Base-by-base conservation (phyloP, 23 red algal species). In the Agarophyton chilense region DNA sequence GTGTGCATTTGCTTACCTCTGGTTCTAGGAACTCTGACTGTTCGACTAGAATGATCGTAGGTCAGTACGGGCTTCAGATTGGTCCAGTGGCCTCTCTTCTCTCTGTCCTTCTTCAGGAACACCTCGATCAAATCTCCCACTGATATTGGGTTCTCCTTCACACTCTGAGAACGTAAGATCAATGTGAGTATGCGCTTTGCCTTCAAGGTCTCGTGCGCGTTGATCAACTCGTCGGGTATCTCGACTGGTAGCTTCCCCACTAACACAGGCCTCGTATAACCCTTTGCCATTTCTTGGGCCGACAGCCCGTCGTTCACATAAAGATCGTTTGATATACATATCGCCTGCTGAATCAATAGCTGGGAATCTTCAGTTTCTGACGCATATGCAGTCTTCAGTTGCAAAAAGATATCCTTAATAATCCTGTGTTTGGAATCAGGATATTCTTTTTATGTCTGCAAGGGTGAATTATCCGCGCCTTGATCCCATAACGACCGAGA, bases 361-460 rank as follows among this genome's bases (percentile, higher is more conserved):
- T n/a, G n/a, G n/a, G n/a, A n/a, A n/a, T 39, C 29, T 35, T 38
- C 13, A n/a, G n/a, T 67, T 67, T 61, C n/a, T n/a, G 19, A 31
- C n/a, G 19, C 19, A 7, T 61, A 6, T 61, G 56, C 68, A 12
- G 10, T 39, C 44, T 78, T 10, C 8, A 78, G 50, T 26, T 0
- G 12, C 22, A 55, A 10, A 29, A 52, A 46, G n/a, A 78, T 50
- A 51, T 78, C 72, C 22, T 39, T 0, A 9, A 78, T 4, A 25
- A 78, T 78, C 31, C 44, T 78, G 11, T 78, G 72, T 31, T 78
- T 78, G 10, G 41, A 78, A 44, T 78, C 72, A 78, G 19, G 49
- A 1, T n/a, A 1, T 78, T 78, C 44, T 52, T 78, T n/a, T 49
- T 78, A 42, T 54, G 72, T 31, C 72, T 31, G 4, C 72, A 29